Evolutionary conservation across 2,329 filamentous ascomycete genomes (phyloP), one percentile per base, ranked within the genome.

Genomic region (Dactylellina cionopaga): DNA sequence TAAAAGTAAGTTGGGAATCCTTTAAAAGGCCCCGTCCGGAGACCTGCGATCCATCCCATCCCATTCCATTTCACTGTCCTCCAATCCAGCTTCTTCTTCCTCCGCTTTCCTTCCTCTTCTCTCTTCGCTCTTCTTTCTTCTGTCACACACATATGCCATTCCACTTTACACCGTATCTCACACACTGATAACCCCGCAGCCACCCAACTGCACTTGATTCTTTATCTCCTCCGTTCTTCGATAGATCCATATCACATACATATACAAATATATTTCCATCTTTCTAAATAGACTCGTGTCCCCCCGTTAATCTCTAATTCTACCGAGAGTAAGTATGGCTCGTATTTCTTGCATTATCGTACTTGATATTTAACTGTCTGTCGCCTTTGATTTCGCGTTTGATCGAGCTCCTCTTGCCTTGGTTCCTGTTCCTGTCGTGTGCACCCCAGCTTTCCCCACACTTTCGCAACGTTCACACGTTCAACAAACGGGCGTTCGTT

Each of bases 371-470:
- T n/a, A n/a, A n/a, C n/a, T n/a, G n/a, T n/a, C n/a, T n/a, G n/a
- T n/a, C n/a, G n/a, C n/a, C n/a, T n/a, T n/a, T n/a, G n/a, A n/a
- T n/a, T 37, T 55, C 35, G 51, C 31, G 46, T 51, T 33, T 51
- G 46, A 46, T 6, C 5, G n/a, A n/a, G n/a, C n/a, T n/a, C n/a
- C n/a, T n/a, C n/a, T n/a, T n/a, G n/a, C 29, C 19, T 9, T 33
- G 24, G 29, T 17, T 19, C n/a, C 35, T 33, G 17, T 25, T 43
- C 22, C 43, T 51, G 58, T 41, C 43, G 58, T 49, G 41, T 51
- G 58, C 52, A 33, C 37, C 24, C 54, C 37, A 17, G 37, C 41
- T 52, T 64, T 64, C 59, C 59, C 59, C 59, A 44, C 59, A 64
- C n/a, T n/a, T 43, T 64, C 46, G 11, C 59, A 46, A 41, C 51